These are phyloP conservation scores for Hypsizygus ulmarius DNA, from an alignment of 1,284 basidiomycete genomes.

Conservation along the genomic window DNA sequence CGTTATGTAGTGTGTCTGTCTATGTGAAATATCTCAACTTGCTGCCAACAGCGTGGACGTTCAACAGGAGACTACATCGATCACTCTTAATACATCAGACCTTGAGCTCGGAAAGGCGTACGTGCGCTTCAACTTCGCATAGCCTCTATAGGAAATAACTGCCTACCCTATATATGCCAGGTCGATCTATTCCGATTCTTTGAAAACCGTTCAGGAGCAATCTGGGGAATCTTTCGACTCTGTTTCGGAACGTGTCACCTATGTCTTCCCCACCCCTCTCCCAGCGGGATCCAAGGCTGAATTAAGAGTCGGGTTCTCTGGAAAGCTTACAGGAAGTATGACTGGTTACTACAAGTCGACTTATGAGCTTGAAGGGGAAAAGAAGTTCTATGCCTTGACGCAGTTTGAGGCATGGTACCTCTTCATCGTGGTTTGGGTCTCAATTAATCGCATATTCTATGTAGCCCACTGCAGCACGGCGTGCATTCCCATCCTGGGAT, in stretches of 20 bases:
- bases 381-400: slow-evolving; percentile 74
- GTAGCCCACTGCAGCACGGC: slow-evolving; percentile 83
- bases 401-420: slow-evolving; percentile 65
- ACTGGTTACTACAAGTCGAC: slow-evolving; percentile 69
- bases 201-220: slow-evolving; percentile 52
- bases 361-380: slow-evolving; percentile 55
- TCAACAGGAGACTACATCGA: slow-evolving; percentile 57
- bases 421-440: not conserved
- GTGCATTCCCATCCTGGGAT: slow-evolving; percentile 89
- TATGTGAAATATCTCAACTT: slow-evolving; percentile 4
- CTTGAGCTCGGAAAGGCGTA: slow-evolving; percentile 68
- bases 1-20: slow-evolving; percentile 21
- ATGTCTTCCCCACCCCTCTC: slow-evolving; percentile 54
- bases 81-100: slow-evolving; percentile 74
- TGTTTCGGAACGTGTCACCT: slow-evolving; percentile 61
- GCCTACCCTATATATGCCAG: slow-evolving; percentile 21
- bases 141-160: not conserved
- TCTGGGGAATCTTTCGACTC: slow-evolving; percentile 54
- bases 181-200: slow-evolving; percentile 57
- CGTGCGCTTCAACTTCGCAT: slow-evolving; percentile 14
- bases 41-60: slow-evolving; percentile 66
- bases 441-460: slow-evolving; percentile 32
- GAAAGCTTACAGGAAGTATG: slow-evolving; percentile 66
- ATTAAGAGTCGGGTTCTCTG: slow-evolving; percentile 62
- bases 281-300: slow-evolving; percentile 64